phyloP scores from a whole-genome alignment of 2,329 filamentous ascomycete species.

The Colletotrichum coccodes region DNA sequence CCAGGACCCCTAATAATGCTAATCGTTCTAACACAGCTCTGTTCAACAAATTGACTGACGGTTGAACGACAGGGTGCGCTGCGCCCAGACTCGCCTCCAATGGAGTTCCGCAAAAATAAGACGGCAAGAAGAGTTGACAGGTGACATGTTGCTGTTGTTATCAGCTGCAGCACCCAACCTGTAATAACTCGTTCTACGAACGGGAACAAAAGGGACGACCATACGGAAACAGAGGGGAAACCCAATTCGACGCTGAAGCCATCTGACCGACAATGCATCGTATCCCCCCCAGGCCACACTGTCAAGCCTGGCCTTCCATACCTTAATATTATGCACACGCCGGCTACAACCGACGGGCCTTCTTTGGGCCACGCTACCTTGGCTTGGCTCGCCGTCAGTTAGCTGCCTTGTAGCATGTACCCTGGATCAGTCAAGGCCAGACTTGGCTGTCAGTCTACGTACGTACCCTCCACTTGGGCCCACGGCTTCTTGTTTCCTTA shows the following conservation, averaged over 20 bases:
- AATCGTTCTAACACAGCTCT: neutral
- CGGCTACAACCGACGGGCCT: conserved; percentile 27
- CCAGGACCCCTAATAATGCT: conserved; percentile 31
- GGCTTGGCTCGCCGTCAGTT: conserved; percentile 3
- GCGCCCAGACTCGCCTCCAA: conserved; percentile 16
- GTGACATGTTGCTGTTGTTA: neutral
- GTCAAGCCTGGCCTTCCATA: neutral
- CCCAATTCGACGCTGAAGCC: conserved; percentile 6
- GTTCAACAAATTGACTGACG: conserved; percentile 16
- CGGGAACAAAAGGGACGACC: conserved; percentile 9
- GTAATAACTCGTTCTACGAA: neutral
- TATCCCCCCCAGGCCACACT: conserved; percentile 4
- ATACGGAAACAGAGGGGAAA: neutral
- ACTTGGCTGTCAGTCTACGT: neutral
- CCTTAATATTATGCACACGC: neutral
- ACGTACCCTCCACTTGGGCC: conserved; percentile 8
- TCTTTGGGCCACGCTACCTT: conserved; percentile 16
- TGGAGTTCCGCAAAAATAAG: conserved; percentile 29
- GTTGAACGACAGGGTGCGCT: conserved; percentile 8
- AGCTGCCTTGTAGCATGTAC: conserved; percentile 12
- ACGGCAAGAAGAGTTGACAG: conserved; percentile 14
- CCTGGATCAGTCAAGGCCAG: conserved; percentile 10
- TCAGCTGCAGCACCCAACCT: neutral
- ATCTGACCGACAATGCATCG: conserved; percentile 17
- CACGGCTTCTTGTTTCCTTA: neutral